A percentile compares a stretch with the other conserved stretches of the same genome.
These are phyloP conservation scores for Dunaliella salina DNA, from an alignment of 163 green algal genomes.

Conservation along the genomic window DNA sequence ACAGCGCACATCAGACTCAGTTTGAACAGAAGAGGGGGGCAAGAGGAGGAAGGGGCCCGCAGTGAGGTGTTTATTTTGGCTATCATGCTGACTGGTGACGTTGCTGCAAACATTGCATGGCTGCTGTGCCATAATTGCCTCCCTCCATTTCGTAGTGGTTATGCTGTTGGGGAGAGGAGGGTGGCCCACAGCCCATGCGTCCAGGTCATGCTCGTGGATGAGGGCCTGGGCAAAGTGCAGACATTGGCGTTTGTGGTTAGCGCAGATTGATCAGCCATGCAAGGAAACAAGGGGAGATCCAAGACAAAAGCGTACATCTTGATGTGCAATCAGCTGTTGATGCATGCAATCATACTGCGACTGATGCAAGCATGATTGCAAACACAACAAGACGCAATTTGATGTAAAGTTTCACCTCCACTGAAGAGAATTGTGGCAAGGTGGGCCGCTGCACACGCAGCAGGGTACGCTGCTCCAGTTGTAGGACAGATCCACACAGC, in stretches of 20 bases:
- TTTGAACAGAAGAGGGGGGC: neutral
- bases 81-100: neutral
- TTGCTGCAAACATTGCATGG: neutral
- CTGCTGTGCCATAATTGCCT: neutral
- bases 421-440: constrained; percentile 23
- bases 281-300: neutral
- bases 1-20: neutral
- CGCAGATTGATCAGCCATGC: neutral
- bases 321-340: neutral
- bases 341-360: neutral
- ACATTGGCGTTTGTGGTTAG: neutral
- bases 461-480: constrained; percentile 21
- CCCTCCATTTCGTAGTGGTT: neutral
- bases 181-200: constrained; percentile 22
- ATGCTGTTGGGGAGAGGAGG: neutral
- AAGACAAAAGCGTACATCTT: neutral
- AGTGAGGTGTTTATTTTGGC: too few species aligned
- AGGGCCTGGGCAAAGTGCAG: constrained; percentile 21
- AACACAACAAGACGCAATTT: neutral
- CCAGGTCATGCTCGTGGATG: constrained; percentile 24
- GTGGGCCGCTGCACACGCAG: constrained; percentile 38
- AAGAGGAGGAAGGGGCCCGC: neutral
- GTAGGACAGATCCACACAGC: constrained; percentile 9
- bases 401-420: constrained; percentile 23
- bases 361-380: too few species aligned